Evolutionary conservation across 2,329 filamentous ascomycete species (phyloP).

Genomic region (Apiospora malaysiana): DNA sequence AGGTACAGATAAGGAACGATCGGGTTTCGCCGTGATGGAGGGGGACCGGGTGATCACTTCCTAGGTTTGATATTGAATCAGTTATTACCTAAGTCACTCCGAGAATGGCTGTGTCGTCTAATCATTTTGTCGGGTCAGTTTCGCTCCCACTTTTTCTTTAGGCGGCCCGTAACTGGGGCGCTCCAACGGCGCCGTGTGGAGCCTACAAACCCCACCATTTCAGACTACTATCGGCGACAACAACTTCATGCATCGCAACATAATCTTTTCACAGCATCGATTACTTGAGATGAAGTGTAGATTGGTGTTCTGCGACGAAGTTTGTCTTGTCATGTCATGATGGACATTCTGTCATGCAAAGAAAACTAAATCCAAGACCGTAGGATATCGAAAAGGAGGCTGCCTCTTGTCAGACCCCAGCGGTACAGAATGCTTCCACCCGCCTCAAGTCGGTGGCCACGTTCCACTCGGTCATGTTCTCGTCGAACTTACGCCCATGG

Average conservation of each 20-base stretch:
- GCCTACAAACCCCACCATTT: not conserved
- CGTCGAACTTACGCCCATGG: not conserved
- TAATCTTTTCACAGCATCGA: too few species aligned
- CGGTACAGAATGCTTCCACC: not conserved
- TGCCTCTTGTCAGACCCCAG: not conserved
- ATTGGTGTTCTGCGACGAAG: not conserved
- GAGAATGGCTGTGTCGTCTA: not conserved
- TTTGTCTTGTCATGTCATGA: not conserved
- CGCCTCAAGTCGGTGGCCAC: not conserved
- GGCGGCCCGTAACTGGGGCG: not conserved
- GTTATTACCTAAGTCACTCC: not conserved
- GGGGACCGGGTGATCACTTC: not conserved
- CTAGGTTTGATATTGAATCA: not conserved
- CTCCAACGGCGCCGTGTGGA: constrained; percentile 7
- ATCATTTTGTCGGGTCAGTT: not conserved
- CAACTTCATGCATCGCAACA: not conserved
- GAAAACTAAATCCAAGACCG: not conserved
- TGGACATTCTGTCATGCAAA: not conserved
- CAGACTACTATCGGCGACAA: not conserved
- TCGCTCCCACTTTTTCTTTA: not conserved
- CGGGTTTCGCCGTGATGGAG: not conserved
- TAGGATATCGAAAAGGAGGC: too few species aligned
- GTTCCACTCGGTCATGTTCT: too few species aligned
- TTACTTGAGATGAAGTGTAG: not conserved
- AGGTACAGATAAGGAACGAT: not conserved